phyloP scores from a whole-genome alignment of 305 asterid genomes.

The Solanum hybrid region DNA sequence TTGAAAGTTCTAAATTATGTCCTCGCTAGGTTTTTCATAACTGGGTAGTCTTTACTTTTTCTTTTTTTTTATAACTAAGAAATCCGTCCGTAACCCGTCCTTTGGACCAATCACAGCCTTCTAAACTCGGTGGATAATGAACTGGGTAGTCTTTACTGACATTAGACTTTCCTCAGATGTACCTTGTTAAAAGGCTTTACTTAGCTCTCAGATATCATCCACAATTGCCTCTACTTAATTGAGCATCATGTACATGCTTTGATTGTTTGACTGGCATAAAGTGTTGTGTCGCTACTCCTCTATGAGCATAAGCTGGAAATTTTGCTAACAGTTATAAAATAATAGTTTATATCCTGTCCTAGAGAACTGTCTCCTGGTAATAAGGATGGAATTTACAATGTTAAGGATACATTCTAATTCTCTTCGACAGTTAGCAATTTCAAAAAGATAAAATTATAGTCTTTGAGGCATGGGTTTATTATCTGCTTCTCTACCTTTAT shows the following conservation, averaged over 20 bases:
- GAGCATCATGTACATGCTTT: neutral
- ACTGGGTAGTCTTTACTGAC: neutral
- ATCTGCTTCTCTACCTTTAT: neutral
- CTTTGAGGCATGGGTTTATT: neutral
- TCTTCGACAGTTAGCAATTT: neutral
- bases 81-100: too few species aligned
- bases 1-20: neutral
- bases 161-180: neutral
- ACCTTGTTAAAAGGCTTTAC: neutral
- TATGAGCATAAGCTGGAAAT: neutral
- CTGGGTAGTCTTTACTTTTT: neutral
- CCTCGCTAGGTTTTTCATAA: neutral
- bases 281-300: neutral
- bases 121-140: too few species aligned
- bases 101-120: too few species aligned
- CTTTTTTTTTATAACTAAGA: too few species aligned
- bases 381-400: neutral
- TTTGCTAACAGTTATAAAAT: neutral
- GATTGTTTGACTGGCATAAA: neutral
- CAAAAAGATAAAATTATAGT: neutral
- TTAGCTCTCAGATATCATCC: neutral
- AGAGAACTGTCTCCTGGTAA: neutral
- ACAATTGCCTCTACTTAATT: neutral
- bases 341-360: neutral
- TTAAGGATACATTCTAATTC: neutral